Evolutionary conservation across 352 stramenopile species (phyloP).

Genomic region (Phytophthora litchii): DNA sequence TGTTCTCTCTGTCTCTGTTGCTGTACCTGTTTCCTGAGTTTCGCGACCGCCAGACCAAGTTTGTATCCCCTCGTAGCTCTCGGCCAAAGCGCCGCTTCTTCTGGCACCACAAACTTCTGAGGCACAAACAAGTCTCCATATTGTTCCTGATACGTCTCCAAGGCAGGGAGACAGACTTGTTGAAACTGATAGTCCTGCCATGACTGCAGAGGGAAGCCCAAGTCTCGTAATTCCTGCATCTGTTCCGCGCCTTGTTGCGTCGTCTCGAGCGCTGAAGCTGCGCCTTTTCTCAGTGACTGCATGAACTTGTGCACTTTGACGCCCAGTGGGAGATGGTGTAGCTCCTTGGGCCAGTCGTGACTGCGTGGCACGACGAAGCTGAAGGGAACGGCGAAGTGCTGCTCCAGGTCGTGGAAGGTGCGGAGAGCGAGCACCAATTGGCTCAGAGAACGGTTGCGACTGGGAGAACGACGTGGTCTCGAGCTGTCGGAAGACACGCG

Average conservation of each 20-base stretch:
- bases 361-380: conserved; percentile 32
- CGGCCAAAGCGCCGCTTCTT: conserved; percentile 56
- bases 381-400: conserved; percentile 71
- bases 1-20: conserved; percentile 31
- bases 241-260: conserved; percentile 37
- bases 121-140: conserved; percentile 92
- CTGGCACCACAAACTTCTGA: conserved; percentile 91
- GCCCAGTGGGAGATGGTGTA: conserved; percentile 61
- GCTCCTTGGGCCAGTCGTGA: conserved; percentile 44
- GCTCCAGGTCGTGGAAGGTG: conserved; percentile 60
- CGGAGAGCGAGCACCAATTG: conserved; percentile 55
- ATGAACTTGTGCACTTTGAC: conserved; percentile 65
- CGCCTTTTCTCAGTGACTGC: conserved; percentile 29
- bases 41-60: conserved; percentile 89
- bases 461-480: neutral
- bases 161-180: conserved; percentile 67
- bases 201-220: conserved; percentile 62
- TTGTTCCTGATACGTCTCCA: conserved; percentile 78
- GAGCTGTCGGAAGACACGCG: conserved; percentile 15
- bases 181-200: conserved; percentile 76
- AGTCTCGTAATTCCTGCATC: conserved; percentile 39
- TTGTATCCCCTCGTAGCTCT: conserved; percentile 80
- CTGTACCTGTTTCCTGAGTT: conserved; percentile 76
- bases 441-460: conserved; percentile 6
- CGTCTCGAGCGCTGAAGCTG: conserved; percentile 30